Evolutionary conservation across 2,329 filamentous ascomycete species (phyloP), one percentile per base, ranked within the genome.

Genomic region (Paraconiothyrium sp.): DNA sequence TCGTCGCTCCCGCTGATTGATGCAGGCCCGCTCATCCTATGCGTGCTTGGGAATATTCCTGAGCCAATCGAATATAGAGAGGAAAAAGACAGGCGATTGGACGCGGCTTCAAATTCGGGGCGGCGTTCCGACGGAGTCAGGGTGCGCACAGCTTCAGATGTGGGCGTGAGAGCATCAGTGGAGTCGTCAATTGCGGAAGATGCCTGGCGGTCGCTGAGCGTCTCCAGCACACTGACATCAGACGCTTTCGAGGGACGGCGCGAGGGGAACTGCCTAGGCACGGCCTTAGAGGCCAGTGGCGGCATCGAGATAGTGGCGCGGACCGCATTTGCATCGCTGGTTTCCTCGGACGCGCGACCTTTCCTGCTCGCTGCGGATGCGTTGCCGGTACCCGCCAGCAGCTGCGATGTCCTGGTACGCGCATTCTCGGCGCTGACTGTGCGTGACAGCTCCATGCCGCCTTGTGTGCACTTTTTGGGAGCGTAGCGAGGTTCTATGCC

Each of bases 21-120:
- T 64, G 80, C 84, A 44, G 81, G 74, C 65, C 67, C 82, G 77
- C 77, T 87, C 80, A 72, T 75, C 69, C 70, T 77, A 85, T 88
- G 65, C 80, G 84, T 71, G 82, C 84, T 85, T 59, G 77, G 77
- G 66, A 78, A 79, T 22, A 82, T 85, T 57, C 83, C 86, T 6
- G 89, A 91, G 48, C 87, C 86, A 27, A 91, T 79, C 35, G 90
- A 92, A 72, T 91, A 90, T 54, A 92, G 81, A 0, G 91, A 94
- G 8, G 90, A 92, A 62, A 90, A 85, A 27, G 91, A 93, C 74
- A 91, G 83, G 54, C 91, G 88, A 71, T 92, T 90, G 48, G 82
- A 82, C 43, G 89, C 81, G 35, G 63, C 58, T 51, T 78, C 76
- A 50, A 66, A 63, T 60, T 78, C 84, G 61, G 86, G 86, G 22